Conservation (phyloP, 2,329 filamentous ascomycete genomes). For the Aspergillus sp. region DNA sequence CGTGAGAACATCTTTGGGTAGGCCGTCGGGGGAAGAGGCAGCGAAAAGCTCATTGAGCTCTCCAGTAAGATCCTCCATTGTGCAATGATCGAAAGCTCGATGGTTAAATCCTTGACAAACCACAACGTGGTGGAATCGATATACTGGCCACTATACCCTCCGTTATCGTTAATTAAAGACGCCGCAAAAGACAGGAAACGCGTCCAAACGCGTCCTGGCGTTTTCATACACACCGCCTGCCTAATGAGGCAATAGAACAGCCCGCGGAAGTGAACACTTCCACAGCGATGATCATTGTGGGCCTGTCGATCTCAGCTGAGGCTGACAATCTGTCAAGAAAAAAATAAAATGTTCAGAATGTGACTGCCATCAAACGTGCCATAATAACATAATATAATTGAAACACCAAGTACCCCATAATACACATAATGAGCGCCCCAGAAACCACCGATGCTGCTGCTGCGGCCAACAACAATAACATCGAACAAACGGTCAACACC, state of each 20-base stretch:
- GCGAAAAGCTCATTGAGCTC: conserved; percentile 59
- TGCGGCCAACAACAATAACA: conserved; percentile 2
- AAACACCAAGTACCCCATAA: not conserved
- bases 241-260: not conserved
- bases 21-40: conserved; percentile 47
- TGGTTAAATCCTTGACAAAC: not conserved
- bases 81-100: conserved; percentile 1
- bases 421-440: not conserved
- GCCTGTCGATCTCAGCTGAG: too few relatives aligned
- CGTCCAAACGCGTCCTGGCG: conserved; percentile 13
- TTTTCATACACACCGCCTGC: not conserved
- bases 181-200: not conserved
- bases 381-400: not conserved
- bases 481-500: conserved; percentile 3
- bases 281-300: too few relatives aligned
- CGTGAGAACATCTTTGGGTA: conserved; percentile 71
- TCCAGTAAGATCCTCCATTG: conserved; percentile 47
- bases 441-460: conserved; percentile 1
- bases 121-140: not conserved
- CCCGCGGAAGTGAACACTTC: too few relatives aligned
- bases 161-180: too few relatives aligned
- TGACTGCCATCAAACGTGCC: too few relatives aligned
- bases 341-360: too few relatives aligned
- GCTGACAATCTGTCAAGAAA: too few relatives aligned
- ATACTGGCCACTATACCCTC: too few relatives aligned